Evolutionary conservation across 228 moss, liverwort and hornwort species (phyloP), one percentile per base, ranked within the genome.

Genomic region (Sphagnum fallax): DNA sequence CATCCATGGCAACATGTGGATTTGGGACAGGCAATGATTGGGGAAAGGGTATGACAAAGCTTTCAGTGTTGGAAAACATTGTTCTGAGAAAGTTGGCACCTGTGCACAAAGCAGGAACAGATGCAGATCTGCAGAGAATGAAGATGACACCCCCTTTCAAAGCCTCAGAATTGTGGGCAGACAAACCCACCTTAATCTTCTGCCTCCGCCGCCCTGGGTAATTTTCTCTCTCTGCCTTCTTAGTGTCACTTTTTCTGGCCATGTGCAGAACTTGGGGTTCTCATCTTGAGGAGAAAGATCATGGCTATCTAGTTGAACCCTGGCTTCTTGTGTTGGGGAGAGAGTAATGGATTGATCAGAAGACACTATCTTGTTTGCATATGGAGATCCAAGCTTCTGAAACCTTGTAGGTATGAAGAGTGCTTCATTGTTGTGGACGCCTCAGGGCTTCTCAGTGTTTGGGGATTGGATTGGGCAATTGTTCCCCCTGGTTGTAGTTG

Each of bases 201-300:
- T 93, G 93, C 75, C 82, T 97, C 67, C 96, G 96, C 71, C 92
- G 96, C 63, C 92, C 96, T 71, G 96, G 96, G 96, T 96, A 83
- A 32, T 75, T 6, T 52, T 52, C 11, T 58, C 51, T n/a, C 6
- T 50, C 15, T 52, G 15, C 12, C 16, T 4, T 72, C 52, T 5
- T 67, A 13, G 6, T 61, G 13, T 62, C 13, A 6, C 51, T 47
- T 5, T 16, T 12, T 4, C 18, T 6, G 60, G 16, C 8, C 47
- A 47, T 32, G 32, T 32, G 32, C 32, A 32, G 32, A 32, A 32
- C 32, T 32, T 32, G 32, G 32, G 32, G 32, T 32, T 32, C 32
- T 32, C 32, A 32, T 32, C 32, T 32, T 3, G 2, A 32, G 32
- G 32, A 32, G 32, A 32, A 32, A 32, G 32, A 32, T 2, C 32